Conservation (phyloP, 2,329 filamentous ascomycete species). For the Alternaria metachromatica region DNA sequence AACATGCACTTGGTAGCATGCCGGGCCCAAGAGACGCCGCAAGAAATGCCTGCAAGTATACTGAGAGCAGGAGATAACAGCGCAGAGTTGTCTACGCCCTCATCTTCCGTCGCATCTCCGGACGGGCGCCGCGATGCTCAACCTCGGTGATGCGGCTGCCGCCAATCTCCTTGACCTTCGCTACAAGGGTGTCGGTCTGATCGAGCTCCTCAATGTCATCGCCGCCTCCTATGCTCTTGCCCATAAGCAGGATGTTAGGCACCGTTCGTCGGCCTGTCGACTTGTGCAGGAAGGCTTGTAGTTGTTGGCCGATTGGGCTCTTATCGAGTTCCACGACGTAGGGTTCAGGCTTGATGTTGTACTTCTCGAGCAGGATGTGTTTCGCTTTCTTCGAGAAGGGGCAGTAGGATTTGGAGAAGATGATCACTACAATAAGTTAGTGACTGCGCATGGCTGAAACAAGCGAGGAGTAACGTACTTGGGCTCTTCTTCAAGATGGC, state of each 20-base stretch:
- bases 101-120: constrained; percentile 15
- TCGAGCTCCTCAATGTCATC: constrained; percentile 80
- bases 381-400: constrained; percentile 87
- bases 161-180: constrained; percentile 75
- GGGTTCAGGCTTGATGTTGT: constrained; percentile 80
- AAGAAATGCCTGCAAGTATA: background rate
- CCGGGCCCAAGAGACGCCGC: background rate
- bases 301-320: constrained; percentile 72
- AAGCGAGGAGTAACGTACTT: constrained; percentile 60
- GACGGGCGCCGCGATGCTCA: constrained; percentile 21
- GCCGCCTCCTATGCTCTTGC: constrained; percentile 86
- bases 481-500: constrained; percentile 83
- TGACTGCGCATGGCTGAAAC: background rate
- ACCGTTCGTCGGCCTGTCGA: constrained; percentile 85
- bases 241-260: constrained; percentile 88
- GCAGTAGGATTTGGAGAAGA: constrained; percentile 96
- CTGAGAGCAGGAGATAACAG: background rate
- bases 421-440: constrained; percentile 69
- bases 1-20: background rate
- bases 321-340: constrained; percentile 90
- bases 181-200: constrained; percentile 68
- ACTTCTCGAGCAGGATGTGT: constrained; percentile 80
- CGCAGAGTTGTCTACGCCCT: constrained; percentile 1
- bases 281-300: constrained; percentile 75
- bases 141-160: constrained; percentile 66